Evolutionary conservation across 768 basidiomycete genomes (phyloP).

Genomic region (Amanita muscaria): DNA sequence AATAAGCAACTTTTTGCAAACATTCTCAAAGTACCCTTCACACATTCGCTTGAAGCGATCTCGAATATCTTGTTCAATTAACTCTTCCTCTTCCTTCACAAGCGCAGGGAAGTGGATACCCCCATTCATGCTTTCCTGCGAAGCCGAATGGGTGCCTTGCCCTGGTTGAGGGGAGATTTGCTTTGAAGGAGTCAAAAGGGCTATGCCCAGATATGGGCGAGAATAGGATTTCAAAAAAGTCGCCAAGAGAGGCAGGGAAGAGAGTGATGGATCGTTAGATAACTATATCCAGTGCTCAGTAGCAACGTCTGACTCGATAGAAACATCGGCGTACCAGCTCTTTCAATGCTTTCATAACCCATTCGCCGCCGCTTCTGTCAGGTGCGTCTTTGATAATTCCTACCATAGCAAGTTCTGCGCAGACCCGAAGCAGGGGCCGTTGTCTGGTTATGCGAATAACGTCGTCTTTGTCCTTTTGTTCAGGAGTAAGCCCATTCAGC

Average conservation of each 20-base stretch:
- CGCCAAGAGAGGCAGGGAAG: slow-evolving; percentile 82
- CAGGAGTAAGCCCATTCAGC: slow-evolving; percentile 49
- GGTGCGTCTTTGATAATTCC: slow-evolving; percentile 72
- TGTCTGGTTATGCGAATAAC: slow-evolving; percentile 68
- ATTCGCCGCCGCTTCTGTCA: slow-evolving; percentile 69
- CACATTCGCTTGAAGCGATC: slow-evolving; percentile 90
- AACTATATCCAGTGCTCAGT: slow-evolving; percentile 39
- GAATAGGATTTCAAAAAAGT: slow-evolving; percentile 93
- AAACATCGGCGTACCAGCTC: slow-evolving; percentile 56
- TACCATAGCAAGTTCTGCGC: slow-evolving; percentile 84
- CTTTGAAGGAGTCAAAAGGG: slow-evolving; percentile 40
- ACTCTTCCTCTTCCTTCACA: slow-evolving; percentile 51
- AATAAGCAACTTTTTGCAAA: slow-evolving; percentile 84
- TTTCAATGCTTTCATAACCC: slow-evolving; percentile 81
- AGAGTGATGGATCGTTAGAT: slow-evolving; percentile 78
- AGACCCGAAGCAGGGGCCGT: slow-evolving; percentile 77
- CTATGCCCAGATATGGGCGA: slow-evolving; percentile 78
- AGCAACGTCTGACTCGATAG: neutral
- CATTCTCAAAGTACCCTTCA: slow-evolving; percentile 86
- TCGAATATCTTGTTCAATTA: slow-evolving; percentile 79
- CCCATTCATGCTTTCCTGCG: slow-evolving; percentile 20
- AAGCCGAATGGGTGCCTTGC: slow-evolving; percentile 44
- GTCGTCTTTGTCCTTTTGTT: slow-evolving; percentile 93
- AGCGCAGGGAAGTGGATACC: slow-evolving; percentile 30
- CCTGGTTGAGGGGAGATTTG: slow-evolving; percentile 51